Evolutionary conservation across 371 early-diverging fungal genomes (phyloP).

Genomic region (Parasitella parasitica): DNA sequence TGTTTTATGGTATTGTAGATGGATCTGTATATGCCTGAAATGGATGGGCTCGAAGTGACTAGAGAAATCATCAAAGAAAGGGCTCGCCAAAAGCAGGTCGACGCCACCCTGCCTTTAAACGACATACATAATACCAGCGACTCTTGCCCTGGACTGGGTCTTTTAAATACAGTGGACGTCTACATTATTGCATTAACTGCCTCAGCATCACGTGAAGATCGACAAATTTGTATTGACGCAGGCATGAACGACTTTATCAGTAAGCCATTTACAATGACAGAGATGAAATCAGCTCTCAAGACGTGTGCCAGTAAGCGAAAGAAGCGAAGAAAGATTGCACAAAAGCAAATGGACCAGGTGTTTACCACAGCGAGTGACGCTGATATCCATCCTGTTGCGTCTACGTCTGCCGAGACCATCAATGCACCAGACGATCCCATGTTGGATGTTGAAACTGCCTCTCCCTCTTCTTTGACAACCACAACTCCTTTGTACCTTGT

Average conservation of each 20-base stretch:
- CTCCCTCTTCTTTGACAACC: not conserved
- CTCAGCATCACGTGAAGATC: conserved; percentile 57
- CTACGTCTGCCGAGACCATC: not conserved
- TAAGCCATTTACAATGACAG: conserved; percentile 58
- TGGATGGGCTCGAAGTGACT: conserved; percentile 53
- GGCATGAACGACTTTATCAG: conserved; percentile 67
- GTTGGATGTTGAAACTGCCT: conserved; percentile 16
- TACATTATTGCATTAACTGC: conserved; percentile 66
- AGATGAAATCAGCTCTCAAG: conserved; percentile 51
- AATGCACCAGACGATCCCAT: conserved; percentile 18
- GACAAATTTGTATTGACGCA: conserved; percentile 61
- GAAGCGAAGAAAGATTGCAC: conserved; percentile 28
- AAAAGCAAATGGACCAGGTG: conserved; percentile 24
- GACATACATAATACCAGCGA: not conserved
- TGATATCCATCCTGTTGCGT: not conserved
- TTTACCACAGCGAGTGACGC: conserved; percentile 12
- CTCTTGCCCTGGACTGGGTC: not conserved
- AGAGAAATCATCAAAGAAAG: conserved; percentile 41
- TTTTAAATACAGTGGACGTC: conserved; percentile 45
- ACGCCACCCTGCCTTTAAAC: not conserved
- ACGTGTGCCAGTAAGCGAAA: conserved; percentile 27
- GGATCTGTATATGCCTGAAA: conserved; percentile 57
- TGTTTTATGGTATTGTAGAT: conserved; percentile 32
- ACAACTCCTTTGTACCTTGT: too few relatives aligned
- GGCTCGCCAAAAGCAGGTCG: not conserved